Evolutionary conservation across 2,329 filamentous ascomycete genomes (phyloP).

Genomic region (Pyrenophora graminea): DNA sequence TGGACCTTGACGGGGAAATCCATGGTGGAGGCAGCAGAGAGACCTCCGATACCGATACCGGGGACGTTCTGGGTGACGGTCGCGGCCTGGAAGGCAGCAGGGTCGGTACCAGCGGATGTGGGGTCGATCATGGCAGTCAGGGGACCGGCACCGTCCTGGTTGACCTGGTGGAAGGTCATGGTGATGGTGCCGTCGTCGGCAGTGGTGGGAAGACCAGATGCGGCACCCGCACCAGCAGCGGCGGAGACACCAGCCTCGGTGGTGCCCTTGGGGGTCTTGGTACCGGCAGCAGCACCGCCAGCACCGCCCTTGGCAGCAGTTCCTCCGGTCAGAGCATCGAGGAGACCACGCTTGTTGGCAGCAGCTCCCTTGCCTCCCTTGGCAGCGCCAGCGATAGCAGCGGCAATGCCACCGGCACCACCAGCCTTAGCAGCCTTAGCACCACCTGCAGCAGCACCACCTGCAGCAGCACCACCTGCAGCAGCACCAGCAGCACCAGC

Average conservation of each 20-base stretch:
- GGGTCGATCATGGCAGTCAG: slow-evolving; percentile 64
- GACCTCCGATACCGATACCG: slow-evolving; percentile 60
- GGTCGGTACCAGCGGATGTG: slow-evolving; percentile 66
- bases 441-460: background rate
- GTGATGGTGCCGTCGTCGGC: slow-evolving; percentile 64
- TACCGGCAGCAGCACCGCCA: slow-evolving; percentile 41
- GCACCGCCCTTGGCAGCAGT: slow-evolving; percentile 6
- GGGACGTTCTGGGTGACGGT: slow-evolving; percentile 65
- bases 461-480: slow-evolving; percentile 3
- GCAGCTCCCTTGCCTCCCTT: slow-evolving; percentile 3
- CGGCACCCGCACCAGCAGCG: slow-evolving; percentile 59
- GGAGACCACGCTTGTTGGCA: slow-evolving; percentile 30
- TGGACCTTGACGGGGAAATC: slow-evolving; percentile 68
- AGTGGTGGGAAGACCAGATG: slow-evolving; percentile 63
- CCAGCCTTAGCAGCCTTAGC: slow-evolving; percentile 7
- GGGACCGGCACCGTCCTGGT: slow-evolving; percentile 71
- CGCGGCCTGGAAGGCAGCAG: slow-evolving; percentile 63
- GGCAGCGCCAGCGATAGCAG: slow-evolving; percentile 3
- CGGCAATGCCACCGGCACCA: slow-evolving; percentile 7
- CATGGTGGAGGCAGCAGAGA: slow-evolving; percentile 63
- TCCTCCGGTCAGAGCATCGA: slow-evolving; percentile 30
- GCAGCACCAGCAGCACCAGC: slow-evolving; percentile 43
- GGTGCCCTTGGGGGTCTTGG: slow-evolving; percentile 54
- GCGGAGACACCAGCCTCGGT: slow-evolving; percentile 60
- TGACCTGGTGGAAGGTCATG: slow-evolving; percentile 71